Evolutionary conservation across 768 basidiomycete genomes (phyloP).

Genomic region (Xerocomus brunneocitrinus): DNA sequence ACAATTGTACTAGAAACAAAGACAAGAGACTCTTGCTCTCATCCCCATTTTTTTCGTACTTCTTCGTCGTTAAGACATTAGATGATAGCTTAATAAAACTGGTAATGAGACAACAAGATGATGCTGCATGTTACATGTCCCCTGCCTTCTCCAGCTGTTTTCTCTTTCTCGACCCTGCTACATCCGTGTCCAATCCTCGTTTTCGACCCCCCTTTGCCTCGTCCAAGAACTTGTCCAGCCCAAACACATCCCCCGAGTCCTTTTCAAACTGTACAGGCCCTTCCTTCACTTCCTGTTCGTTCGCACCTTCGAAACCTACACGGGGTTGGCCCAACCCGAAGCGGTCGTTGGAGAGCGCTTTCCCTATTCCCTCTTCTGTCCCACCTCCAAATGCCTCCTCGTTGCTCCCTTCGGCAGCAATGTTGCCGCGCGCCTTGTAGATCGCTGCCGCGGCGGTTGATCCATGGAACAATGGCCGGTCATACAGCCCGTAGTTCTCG

Average conservation of each 20-base stretch:
- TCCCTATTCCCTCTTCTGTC: constrained; percentile 90
- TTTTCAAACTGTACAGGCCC: constrained; percentile 99
- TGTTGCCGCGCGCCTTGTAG: constrained; percentile 91
- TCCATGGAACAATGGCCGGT: constrained; percentile 92
- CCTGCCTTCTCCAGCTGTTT: constrained; percentile 62
- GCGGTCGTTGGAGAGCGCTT: constrained; percentile 88
- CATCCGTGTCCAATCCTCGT: constrained; percentile 75
- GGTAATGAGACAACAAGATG: not conserved
- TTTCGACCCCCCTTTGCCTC: constrained; percentile 96
- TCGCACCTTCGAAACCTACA: constrained; percentile 89
- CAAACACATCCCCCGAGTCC: constrained; percentile 95
- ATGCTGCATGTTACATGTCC: constrained; percentile 31
- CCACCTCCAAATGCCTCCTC: constrained; percentile 93
- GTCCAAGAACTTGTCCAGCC: constrained; percentile 94
- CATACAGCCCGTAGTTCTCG: constrained; percentile 92
- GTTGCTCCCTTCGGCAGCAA: constrained; percentile 61
- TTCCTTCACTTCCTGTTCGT: constrained; percentile 76
- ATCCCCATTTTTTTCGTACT: too few species aligned
- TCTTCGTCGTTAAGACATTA: too few species aligned
- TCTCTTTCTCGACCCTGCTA: constrained; percentile 64
- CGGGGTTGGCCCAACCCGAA: constrained; percentile 83
- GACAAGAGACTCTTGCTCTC: too few species aligned
- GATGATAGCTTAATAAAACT: too few species aligned
- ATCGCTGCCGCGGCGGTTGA: constrained; percentile 98
- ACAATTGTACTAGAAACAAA: too few species aligned